Evolutionary conservation across 441 rosid genomes (phyloP).

Genomic region (Mallotus japonicus): DNA sequence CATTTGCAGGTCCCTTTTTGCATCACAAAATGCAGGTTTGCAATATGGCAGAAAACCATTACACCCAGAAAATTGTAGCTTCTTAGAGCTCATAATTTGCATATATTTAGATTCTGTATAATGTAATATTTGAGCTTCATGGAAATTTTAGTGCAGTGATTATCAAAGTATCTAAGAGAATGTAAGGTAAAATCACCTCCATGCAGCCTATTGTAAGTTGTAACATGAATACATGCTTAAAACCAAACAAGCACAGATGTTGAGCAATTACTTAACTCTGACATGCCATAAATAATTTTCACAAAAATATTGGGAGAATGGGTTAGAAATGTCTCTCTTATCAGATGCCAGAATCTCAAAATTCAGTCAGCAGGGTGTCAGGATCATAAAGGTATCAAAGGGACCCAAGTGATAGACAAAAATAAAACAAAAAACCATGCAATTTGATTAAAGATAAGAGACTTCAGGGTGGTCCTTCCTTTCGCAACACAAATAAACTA

Average conservation of each 20-base stretch:
- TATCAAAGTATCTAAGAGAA: background rate
- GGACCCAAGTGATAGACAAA: too few species aligned
- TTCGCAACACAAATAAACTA: background rate
- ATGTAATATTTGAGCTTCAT: background rate
- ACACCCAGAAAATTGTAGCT: background rate
- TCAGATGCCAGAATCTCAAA: background rate
- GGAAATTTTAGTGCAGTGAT: background rate
- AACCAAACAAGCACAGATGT: background rate
- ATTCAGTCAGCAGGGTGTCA: background rate
- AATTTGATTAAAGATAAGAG: too few species aligned
- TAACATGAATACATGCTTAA: background rate
- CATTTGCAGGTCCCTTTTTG: too few species aligned
- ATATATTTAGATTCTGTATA: background rate
- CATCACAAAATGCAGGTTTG: too few species aligned
- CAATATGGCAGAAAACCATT: too few species aligned
- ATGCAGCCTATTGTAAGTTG: background rate
- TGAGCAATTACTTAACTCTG: background rate
- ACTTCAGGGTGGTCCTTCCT: background rate
- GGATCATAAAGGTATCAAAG: background rate
- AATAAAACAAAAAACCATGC: too few species aligned
- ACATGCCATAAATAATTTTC: background rate
- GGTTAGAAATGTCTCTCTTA: background rate
- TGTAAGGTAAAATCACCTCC: background rate
- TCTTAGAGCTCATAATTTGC: background rate
- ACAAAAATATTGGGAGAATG: background rate